A percentile compares a stretch with the other conserved stretches of the same genome.
phyloP scores from a whole-genome alignment of 495 filamentous ascomycete genomes.

The Eremomyces bilateralis region DNA sequence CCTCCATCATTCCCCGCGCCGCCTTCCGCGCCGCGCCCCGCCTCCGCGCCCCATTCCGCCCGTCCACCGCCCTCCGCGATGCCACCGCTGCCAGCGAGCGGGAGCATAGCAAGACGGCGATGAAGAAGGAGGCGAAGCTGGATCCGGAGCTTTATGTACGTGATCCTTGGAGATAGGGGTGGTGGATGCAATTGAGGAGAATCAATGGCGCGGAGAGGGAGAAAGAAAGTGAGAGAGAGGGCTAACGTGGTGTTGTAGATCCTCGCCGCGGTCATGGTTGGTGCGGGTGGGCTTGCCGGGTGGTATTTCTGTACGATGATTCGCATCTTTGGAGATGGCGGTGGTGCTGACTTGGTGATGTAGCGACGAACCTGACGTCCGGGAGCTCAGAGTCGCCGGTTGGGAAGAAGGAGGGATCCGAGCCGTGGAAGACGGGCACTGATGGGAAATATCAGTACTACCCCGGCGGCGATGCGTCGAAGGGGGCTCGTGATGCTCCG shows the following conservation, averaged over 20 bases:
- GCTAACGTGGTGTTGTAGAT: slow-evolving; percentile 40
- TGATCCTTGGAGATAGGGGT: slow-evolving; percentile 6
- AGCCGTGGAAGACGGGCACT: slow-evolving; percentile 62
- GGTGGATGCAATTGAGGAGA: too few species aligned
- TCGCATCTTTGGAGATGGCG: not conserved
- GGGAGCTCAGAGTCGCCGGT: slow-evolving; percentile 63
- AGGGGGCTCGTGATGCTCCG: slow-evolving; percentile 67
- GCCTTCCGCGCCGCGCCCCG: slow-evolving; percentile 14
- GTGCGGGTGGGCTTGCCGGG: slow-evolving; percentile 67
- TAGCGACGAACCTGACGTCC: slow-evolving; percentile 68
- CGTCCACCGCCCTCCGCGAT: slow-evolving; percentile 4
- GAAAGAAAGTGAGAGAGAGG: too few species aligned
- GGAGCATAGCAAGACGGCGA: slow-evolving; percentile 21
- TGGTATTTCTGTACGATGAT: slow-evolving; percentile 47
- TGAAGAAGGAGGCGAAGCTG: slow-evolving; percentile 46
- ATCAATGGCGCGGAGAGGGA: too few species aligned
- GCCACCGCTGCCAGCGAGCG: slow-evolving; percentile 18
- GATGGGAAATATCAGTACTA: slow-evolving; percentile 76
- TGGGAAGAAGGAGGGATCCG: slow-evolving; percentile 44
- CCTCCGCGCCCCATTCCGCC: slow-evolving; percentile 4
- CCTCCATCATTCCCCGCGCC: slow-evolving; percentile 15
- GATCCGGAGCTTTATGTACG: slow-evolving; percentile 70
- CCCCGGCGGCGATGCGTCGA: slow-evolving; percentile 61
- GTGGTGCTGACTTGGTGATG: not conserved
- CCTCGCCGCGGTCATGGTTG: slow-evolving; percentile 77